Evolutionary conservation across 306 rosid genomes (phyloP), one percentile per base, ranked within the genome.

Genomic region (Cucurbita moschata): DNA sequence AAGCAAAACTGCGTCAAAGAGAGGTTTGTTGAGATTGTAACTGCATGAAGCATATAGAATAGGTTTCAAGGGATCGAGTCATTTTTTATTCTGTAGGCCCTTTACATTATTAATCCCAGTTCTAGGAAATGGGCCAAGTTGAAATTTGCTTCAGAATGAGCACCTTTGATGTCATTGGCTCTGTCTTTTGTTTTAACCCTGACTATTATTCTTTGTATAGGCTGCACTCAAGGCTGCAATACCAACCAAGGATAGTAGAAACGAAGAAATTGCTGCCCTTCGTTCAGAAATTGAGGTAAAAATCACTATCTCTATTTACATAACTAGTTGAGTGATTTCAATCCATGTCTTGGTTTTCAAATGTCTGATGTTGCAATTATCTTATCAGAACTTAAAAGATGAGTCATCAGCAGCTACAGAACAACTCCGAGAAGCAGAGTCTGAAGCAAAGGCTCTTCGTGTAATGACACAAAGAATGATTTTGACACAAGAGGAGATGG

Each of bases 401-500:
- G 96, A 91, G 53, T 85, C 91, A 21, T 75, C 87, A 65, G 79
- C 89, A 51, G 89, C 99, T 51, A 79, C 74, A 69, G 96, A 89
- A 63, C 95, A 88, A 60, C 87, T 90, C 66, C 90, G 51, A 82
- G 97, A 95, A 82, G 96, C 92, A 64, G 99, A 95, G 82, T 87
- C 88, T 71, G 99, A 95, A 82, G 96, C 92, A 42, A 88, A 81
- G 83, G 85, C 89, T 79, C 97, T 95, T 77, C 96, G 90, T 49
- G 78, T 90, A 65, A 89, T 87, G 99, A 91, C 99, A 26, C 92
- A 91, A 74, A 87, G 99, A 82, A 95, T 91, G 99, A 84, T 95
- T 83, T 81, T 95, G 88, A 95, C 99, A 53, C 96, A 95, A 82
- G 96, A 95, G 83, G 99, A 95, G 85, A 95, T 95, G 99, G 99